These are phyloP conservation scores for Closterium sp. DNA, from an alignment of 139 green algal species.

Conservation along the genomic window DNA sequence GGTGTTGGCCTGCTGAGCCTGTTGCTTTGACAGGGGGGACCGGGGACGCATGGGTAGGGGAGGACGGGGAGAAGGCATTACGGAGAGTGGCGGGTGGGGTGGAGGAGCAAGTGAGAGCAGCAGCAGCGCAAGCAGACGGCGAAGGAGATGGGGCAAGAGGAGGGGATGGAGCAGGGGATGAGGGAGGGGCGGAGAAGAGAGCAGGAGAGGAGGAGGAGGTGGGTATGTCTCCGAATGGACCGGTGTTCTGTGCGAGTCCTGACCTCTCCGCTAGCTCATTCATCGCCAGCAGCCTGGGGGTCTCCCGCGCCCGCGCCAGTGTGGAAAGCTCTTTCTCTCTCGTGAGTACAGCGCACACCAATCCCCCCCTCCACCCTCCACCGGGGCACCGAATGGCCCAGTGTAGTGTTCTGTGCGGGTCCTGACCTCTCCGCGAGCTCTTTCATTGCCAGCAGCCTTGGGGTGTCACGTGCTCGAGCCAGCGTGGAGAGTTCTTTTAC, in stretches of 20 bases:
- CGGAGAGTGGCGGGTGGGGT: not conserved
- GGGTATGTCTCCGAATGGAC: not conserved
- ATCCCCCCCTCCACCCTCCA: no score
- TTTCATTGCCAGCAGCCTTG: not conserved
- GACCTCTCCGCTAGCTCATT: not conserved
- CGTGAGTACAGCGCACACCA: no score
- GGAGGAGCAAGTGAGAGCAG: not conserved
- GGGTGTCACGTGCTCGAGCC: not conserved
- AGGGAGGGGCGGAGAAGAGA: not conserved
- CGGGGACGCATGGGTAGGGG: not conserved
- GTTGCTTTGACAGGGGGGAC: not conserved
- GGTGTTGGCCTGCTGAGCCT: slow-evolving; percentile 1
- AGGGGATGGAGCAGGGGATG: not conserved
- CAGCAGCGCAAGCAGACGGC: not conserved
- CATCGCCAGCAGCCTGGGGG: not conserved
- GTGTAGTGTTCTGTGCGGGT: no score
- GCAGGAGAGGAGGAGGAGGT: not conserved
- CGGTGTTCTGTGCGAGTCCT: not conserved
- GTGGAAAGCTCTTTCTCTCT: not conserved
- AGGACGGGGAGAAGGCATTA: not conserved
- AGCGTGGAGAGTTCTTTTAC: not conserved
- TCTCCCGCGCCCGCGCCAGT: not conserved
- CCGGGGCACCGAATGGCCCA: no score
- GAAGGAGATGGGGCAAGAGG: not conserved
- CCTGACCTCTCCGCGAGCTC: not conserved